Evolutionary conservation across 306 rosid genomes (phyloP), one percentile per base, ranked within the genome.

Genomic region (Benincasa hispida): DNA sequence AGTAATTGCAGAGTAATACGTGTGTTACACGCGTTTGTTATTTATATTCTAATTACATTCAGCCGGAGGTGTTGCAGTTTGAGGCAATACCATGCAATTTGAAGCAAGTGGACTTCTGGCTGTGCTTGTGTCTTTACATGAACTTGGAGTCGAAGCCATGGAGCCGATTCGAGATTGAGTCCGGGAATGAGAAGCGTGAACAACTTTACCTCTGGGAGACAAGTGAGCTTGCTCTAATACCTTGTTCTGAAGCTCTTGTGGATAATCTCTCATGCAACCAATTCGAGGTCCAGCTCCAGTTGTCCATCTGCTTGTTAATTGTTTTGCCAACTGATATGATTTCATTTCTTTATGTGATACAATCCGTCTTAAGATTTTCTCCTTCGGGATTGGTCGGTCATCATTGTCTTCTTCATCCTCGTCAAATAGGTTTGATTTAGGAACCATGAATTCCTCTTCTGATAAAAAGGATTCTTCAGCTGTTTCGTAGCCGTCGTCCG

Each of bases 201-300:
- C 81, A 11, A 79, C 6, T 34, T 59, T 79, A 74, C 48, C 60
- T 77, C 88, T 89, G 9, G 97, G 97, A 74, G 97, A 91, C 83
- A 93, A 79, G 45, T 88, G 72, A 60, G 91, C 92, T 65, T 89
- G 90, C 82, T 93, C 93, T 30, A 91, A 78, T 69, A 89, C 92
- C 21, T 45, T 74, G 79, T 39, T 77, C 68, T 84, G 97, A 81
- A 93, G 96, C 86, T 93, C 92, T 2, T 82, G 65, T 37, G 96
- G 96, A 77, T 89, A 93, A 77, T 93, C 98, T 81, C 98, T 87
- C 98, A 93, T 89, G 83, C 97, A 93, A 69, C 93, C 96, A 48
- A 93, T 91, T 25, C 98, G 79, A 4, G 97, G 97, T 21, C 93
- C 97, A 6, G 87, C 96, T 35, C 93, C 98, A 8, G 93, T 93